Evolutionary conservation across 1,284 basidiomycete species (phyloP).

Genomic region (Macrocystidia cucumis): DNA sequence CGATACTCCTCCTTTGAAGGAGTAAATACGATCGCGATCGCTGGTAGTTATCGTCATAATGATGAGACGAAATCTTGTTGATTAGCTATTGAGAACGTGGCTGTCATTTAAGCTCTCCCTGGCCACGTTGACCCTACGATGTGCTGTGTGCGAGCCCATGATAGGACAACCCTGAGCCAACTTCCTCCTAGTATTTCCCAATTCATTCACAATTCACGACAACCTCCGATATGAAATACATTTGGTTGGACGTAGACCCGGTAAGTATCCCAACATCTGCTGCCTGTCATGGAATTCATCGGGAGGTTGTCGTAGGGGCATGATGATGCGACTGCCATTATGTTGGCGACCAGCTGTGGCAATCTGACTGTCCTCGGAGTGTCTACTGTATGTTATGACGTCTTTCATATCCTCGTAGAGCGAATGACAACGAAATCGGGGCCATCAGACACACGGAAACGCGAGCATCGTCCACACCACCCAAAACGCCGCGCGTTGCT

Average conservation of each 20-base stretch:
- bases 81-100: no score
- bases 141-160: no score
- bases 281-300: not conserved
- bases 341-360: conserved; percentile 60
- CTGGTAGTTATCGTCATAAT: no score
- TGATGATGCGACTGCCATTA: conserved; percentile 77
- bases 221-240: conserved; percentile 25
- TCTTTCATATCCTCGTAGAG: not conserved
- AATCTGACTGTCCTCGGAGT: conserved; percentile 66
- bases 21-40: no score
- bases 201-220: no score
- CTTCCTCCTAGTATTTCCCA: no score
- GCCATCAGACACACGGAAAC: conserved; percentile 68
- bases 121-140: no score
- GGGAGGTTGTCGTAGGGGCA: conserved; percentile 49
- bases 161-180: no score
- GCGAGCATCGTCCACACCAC: conserved; percentile 54
- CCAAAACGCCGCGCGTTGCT: conserved; percentile 65
- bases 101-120: no score
- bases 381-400: conserved; percentile 52
- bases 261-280: conserved; percentile 16
- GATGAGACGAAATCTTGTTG: no score
- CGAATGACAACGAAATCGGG: conserved; percentile 1
- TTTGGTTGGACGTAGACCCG: conserved; percentile 39
- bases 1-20: no score